phyloP scores from a whole-genome alignment of 2,329 filamentous ascomycete genomes.

The Colletotrichum sp. region DNA sequence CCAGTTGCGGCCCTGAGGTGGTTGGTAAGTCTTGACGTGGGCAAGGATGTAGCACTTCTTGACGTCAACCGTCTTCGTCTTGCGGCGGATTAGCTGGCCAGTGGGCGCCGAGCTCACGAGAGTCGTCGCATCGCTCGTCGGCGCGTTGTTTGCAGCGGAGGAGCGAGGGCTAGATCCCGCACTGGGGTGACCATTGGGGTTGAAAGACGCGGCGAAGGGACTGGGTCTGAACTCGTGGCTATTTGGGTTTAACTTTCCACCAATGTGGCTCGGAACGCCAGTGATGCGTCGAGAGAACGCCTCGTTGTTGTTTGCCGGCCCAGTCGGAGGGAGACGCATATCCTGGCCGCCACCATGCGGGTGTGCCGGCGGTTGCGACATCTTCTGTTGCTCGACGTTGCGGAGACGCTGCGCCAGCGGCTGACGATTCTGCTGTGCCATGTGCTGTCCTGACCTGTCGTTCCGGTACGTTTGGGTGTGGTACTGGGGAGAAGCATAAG shows the following conservation, averaged over 20 bases:
- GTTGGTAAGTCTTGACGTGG: conserved; percentile 58
- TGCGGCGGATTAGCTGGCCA: conserved; percentile 69
- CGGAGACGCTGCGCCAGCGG: conserved; percentile 56
- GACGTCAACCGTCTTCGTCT: conserved; percentile 73
- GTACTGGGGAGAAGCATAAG: conserved; percentile 51
- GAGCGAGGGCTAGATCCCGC: conserved; percentile 75
- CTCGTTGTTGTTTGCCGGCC: conserved; percentile 67
- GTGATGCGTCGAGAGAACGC: conserved; percentile 60
- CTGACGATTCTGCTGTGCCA: conserved; percentile 43
- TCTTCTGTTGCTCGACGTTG: conserved; percentile 57
- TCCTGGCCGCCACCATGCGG: conserved; percentile 66
- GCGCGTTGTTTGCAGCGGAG: conserved; percentile 55
- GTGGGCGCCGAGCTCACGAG: conserved; percentile 28
- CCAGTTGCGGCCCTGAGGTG: conserved; percentile 65
- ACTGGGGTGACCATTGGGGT: conserved; percentile 70
- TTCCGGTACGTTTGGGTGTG: conserved; percentile 53
- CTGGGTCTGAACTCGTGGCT: conserved; percentile 86
- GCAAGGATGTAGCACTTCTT: conserved; percentile 67
- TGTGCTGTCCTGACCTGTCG: conserved; percentile 50
- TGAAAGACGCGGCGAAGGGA: conserved; percentile 81
- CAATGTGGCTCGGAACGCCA: conserved; percentile 55
- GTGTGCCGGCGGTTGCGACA: conserved; percentile 47
- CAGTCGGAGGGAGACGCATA: conserved; percentile 74
- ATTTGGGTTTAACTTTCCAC: conserved; percentile 67
- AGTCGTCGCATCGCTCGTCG: not conserved